Percentiles rank a stretch among this genome's conserved stretches.
phyloP scores from a whole-genome alignment of 2,329 filamentous ascomycete genomes.

The Macrophomina pseudophaseolina region DNA sequence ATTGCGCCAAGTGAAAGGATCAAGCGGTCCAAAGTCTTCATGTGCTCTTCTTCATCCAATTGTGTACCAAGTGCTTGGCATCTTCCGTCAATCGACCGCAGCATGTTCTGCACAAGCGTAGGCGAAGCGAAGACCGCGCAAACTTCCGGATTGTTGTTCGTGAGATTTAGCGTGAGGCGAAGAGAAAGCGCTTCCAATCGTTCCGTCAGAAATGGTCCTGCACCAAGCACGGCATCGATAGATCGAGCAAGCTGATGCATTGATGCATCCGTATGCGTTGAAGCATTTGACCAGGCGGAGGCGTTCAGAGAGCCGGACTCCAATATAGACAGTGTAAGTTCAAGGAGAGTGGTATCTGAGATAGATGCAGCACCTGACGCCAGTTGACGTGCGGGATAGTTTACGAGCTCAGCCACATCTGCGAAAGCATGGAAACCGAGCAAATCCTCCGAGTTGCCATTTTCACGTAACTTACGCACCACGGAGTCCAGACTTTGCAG shows the following conservation, averaged over 20 bases:
- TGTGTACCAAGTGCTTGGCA: conserved; percentile 36
- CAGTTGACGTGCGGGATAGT: conserved; percentile 1
- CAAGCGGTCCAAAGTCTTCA: conserved; percentile 67
- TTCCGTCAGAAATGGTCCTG: background rate
- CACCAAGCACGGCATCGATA: conserved; percentile 10
- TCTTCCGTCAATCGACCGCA: conserved; percentile 36
- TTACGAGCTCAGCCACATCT: conserved; percentile 53
- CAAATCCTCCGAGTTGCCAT: conserved; percentile 56
- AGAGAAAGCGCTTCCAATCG: conserved; percentile 50
- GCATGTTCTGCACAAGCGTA: conserved; percentile 54
- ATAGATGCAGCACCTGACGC: conserved; percentile 1
- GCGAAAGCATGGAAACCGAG: conserved; percentile 43
- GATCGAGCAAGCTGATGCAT: conserved; percentile 41
- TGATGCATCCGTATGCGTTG: conserved; percentile 50
- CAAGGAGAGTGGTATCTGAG: conserved; percentile 39
- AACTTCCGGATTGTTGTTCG: conserved; percentile 76
- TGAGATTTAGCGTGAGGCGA: conserved; percentile 80
- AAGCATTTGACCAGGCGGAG: conserved; percentile 8
- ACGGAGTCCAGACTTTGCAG: conserved; percentile 68
- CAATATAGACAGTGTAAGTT: conserved; percentile 56
- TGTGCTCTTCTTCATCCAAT: conserved; percentile 57
- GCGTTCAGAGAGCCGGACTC: conserved; percentile 47
- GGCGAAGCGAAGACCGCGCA: conserved; percentile 69
- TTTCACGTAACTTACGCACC: conserved; percentile 56
- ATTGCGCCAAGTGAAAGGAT: conserved; percentile 80